Conservation (phyloP, 2,329 filamentous ascomycete genomes). For the Penicillium janthinellum region DNA sequence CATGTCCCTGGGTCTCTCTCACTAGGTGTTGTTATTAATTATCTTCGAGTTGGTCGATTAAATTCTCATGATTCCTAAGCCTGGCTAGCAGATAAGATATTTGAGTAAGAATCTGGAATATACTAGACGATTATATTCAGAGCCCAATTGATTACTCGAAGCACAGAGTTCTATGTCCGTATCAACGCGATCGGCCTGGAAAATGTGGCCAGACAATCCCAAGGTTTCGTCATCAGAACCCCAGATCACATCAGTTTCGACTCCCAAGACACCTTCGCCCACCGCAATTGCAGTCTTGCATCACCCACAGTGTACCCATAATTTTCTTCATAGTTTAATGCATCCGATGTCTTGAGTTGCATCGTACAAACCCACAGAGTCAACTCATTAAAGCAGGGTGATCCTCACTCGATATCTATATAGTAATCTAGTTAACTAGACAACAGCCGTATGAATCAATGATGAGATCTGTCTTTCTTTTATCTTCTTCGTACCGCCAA, state of each 20-base stretch:
- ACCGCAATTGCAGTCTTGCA: background rate
- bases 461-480: constrained; percentile 10
- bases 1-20: background rate
- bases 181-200: background rate
- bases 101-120: background rate
- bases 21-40: background rate
- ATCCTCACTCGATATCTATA: background rate
- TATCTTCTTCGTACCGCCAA: constrained; percentile 2
- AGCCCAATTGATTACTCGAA: too few species aligned
- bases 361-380: background rate
- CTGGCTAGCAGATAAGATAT: background rate
- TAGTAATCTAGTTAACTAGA: background rate
- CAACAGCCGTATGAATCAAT: background rate
- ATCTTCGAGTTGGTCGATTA: too few species aligned
- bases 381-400: background rate
- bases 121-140: background rate
- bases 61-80: background rate
- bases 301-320: background rate
- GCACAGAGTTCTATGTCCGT: too few species aligned
- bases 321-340: too few species aligned
- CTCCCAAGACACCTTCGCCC: constrained; percentile 12
- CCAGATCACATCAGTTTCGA: constrained; percentile 27
- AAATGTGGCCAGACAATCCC: constrained; percentile 5
- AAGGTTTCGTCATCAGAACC: constrained; percentile 24
- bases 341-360: background rate